Conservation (phyloP, 257 asterid genomes). For the Cordia subcordata region DNA sequence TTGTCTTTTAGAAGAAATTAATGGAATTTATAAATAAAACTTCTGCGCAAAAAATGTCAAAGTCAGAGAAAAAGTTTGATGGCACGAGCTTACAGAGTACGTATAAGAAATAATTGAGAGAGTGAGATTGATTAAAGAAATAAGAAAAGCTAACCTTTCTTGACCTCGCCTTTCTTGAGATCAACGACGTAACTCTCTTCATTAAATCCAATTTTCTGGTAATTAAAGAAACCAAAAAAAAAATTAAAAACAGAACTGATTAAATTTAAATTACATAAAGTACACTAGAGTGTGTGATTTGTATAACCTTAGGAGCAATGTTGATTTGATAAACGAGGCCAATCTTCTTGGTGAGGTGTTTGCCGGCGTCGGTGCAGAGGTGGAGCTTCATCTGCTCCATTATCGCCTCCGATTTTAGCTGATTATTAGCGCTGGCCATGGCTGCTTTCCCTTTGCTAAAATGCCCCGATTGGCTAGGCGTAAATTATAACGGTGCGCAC, state of each 20-base stretch:
- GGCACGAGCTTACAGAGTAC: no score
- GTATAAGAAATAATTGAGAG: background rate
- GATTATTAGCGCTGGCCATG: background rate
- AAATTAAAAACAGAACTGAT: background rate
- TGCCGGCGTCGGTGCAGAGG: constrained; percentile 72
- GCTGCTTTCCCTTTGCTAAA: background rate
- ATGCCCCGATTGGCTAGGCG: background rate
- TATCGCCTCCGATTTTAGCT: constrained; percentile 72
- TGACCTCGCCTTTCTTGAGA: constrained; percentile 87
- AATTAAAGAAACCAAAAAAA: constrained; percentile 1
- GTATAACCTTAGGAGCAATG: constrained; percentile 84
- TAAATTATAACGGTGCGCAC: no score
- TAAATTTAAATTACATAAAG: background rate
- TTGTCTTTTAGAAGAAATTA: no score
- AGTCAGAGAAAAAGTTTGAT: no score
- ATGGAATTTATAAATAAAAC: no score
- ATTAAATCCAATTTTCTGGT: constrained; percentile 68
- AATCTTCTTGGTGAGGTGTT: constrained; percentile 55
- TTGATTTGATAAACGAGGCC: constrained; percentile 90
- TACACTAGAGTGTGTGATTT: background rate
- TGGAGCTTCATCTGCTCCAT: constrained; percentile 88
- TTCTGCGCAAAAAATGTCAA: no score
- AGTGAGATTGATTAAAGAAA: constrained; percentile 4
- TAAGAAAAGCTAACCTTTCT: constrained; percentile 54
- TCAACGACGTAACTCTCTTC: constrained; percentile 79